Percentiles rank a stretch among this genome's conserved stretches.
These are phyloP conservation scores for Hanseniaspora taiwanica DNA, from an alignment of 805 yeast genomes.

Conservation along the genomic window DNA sequence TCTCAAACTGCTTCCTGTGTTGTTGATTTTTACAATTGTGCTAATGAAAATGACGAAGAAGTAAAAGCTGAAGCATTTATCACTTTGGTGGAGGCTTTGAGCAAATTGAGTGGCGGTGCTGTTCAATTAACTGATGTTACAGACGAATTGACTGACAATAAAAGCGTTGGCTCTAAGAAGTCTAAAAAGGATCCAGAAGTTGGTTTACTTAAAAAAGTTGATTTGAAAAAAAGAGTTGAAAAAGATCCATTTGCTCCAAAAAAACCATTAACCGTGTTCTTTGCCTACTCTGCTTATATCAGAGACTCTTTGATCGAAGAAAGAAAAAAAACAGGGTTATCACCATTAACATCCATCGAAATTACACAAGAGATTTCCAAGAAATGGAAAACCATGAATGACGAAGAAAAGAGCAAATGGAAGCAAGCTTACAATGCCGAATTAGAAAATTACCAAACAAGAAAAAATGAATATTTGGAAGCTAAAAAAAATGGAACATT, in stretches of 20 bases:
- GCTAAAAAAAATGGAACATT: slow-evolving; percentile 30
- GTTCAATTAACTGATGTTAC: slow-evolving; percentile 19
- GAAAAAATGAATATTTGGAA: slow-evolving; percentile 34
- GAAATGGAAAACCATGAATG: slow-evolving; percentile 63
- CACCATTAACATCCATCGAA: slow-evolving; percentile 60
- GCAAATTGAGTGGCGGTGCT: slow-evolving; percentile 27
- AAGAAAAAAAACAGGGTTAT: slow-evolving; percentile 42
- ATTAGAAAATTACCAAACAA: slow-evolving; percentile 30
- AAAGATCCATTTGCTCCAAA: slow-evolving; percentile 92
- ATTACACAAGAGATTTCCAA: slow-evolving; percentile 67
- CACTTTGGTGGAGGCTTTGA: slow-evolving; percentile 29
- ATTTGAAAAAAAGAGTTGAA: slow-evolving; percentile 34
- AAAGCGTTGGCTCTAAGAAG: slow-evolving; percentile 10
- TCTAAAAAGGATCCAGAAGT: slow-evolving; percentile 5
- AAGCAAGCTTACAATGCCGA: slow-evolving; percentile 40
- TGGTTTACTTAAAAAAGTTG: slow-evolving; percentile 21
- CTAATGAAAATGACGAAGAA: slow-evolving; percentile 34
- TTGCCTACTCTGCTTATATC: slow-evolving; percentile 60
- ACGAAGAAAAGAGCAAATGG: slow-evolving; percentile 61
- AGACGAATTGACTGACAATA: slow-evolving; percentile 4
- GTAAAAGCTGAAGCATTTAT: slow-evolving; percentile 33
- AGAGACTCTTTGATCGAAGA: slow-evolving; percentile 62
- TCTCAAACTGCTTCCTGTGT: slow-evolving; percentile 72
- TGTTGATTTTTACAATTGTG: slow-evolving; percentile 55
- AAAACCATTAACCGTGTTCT: slow-evolving; percentile 82